Evolutionary conservation across 768 basidiomycete species (phyloP).

Genomic region (Tulasnella sp.): DNA sequence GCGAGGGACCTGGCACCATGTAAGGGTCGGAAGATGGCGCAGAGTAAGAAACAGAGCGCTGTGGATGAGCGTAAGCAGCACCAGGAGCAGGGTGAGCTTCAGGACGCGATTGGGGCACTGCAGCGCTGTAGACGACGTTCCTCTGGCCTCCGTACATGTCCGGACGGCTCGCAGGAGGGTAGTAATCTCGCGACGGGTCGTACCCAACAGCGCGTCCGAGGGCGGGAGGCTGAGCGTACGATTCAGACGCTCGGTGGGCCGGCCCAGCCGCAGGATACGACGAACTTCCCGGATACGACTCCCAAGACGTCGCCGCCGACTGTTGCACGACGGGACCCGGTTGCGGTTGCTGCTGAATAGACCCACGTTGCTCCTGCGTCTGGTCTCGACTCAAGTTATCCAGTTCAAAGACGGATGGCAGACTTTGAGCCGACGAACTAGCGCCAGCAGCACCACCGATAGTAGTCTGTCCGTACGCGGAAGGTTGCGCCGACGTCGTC

Average conservation of each 20-base stretch:
- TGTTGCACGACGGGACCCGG: background rate
- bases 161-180: background rate
- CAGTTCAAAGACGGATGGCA: slow-evolving; percentile 17
- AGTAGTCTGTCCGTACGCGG: background rate
- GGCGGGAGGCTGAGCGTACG: background rate
- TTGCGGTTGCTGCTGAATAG: background rate
- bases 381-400: background rate
- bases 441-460: slow-evolving; percentile 1
- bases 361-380: background rate
- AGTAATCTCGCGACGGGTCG: slow-evolving; percentile 12
- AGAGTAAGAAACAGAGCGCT: background rate
- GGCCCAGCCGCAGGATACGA: slow-evolving; percentile 12
- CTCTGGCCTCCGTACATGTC: slow-evolving; percentile 14
- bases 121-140: slow-evolving; percentile 15
- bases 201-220: background rate
- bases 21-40: background rate
- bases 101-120: slow-evolving; percentile 12
- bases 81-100: background rate
- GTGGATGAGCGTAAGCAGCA: background rate
- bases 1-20: slow-evolving; percentile 15
- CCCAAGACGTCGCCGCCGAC: background rate
- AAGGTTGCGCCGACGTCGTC: background rate
- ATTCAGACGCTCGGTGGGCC: background rate
- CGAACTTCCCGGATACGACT: background rate
- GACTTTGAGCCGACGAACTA: slow-evolving; percentile 20